Percentiles rank a stretch among this genome's conserved stretches.
phyloP scores from a whole-genome alignment of 495 filamentous ascomycete genomes.

The Evansstolkia leycettana region DNA sequence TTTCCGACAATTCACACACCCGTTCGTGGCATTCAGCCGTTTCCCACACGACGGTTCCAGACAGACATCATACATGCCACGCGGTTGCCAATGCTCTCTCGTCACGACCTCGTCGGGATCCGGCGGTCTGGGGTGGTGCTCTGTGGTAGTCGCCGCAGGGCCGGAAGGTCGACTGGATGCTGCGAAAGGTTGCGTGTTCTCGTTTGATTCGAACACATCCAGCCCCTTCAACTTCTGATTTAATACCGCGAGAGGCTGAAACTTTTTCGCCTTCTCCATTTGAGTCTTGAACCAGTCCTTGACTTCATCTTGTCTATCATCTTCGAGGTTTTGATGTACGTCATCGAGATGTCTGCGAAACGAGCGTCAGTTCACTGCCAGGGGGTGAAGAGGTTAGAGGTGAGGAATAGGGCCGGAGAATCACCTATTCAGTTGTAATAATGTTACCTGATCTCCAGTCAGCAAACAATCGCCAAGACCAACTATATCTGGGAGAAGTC shows the following conservation, averaged over 20 bases:
- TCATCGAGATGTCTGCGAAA: conserved; percentile 76
- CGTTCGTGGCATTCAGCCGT: conserved; percentile 62
- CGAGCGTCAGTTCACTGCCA: conserved; percentile 9
- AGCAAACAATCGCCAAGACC: conserved; percentile 3
- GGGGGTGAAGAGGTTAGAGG: neutral
- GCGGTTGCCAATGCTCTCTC: conserved; percentile 76
- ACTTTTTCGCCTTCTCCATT: conserved; percentile 88
- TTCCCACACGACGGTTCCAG: conserved; percentile 79
- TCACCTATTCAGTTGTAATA: conserved; percentile 85
- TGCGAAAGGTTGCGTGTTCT: conserved; percentile 31
- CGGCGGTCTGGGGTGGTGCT: conserved; percentile 22
- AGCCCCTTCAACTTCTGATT: conserved; percentile 97
- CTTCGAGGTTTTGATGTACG: conserved; percentile 83
- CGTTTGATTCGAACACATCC: conserved; percentile 95
- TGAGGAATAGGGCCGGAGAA: neutral
- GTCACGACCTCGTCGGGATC: conserved; percentile 88
- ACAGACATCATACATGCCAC: conserved; percentile 61
- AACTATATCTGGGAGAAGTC: neutral
- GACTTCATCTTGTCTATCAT: conserved; percentile 87
- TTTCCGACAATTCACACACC: conserved; percentile 81
- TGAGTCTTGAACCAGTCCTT: conserved; percentile 97
- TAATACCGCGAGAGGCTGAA: conserved; percentile 80
- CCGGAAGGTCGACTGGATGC: conserved; percentile 18
- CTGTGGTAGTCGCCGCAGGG: conserved; percentile 18
- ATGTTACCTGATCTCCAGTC: conserved; percentile 51